phyloP scores from a whole-genome alignment of 306 rosid genomes.

The barrel medic (Medicago truncatula) region DNA sequence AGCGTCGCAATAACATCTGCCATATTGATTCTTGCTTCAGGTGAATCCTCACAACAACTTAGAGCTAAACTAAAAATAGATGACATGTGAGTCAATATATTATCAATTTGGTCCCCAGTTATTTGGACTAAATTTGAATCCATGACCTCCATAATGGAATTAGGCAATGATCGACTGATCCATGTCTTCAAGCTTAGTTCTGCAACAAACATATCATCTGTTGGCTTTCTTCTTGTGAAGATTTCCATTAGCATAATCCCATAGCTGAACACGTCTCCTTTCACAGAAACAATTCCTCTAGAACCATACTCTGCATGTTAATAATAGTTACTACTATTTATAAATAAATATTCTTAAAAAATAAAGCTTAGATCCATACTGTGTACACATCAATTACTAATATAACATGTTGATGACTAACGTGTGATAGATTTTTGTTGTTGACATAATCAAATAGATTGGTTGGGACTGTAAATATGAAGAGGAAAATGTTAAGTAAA shows the following conservation, averaged over 20 bases:
- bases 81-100: not conserved
- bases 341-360: too few species aligned
- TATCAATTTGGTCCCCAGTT: slow-evolving; percentile 7
- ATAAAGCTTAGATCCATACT: too few species aligned
- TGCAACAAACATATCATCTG: not conserved
- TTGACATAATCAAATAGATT: too few species aligned
- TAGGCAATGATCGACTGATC: not conserved
- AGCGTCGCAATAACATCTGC: not conserved
- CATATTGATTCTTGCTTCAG: slow-evolving; percentile 21
- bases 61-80: slow-evolving; percentile 1
- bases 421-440: too few species aligned
- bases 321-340: not conserved
- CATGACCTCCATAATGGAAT: slow-evolving; percentile 7
- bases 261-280: not conserved
- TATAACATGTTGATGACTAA: too few species aligned
- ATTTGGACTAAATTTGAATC: slow-evolving; percentile 14
- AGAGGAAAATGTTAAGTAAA: not conserved
- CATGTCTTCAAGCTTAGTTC: not conserved
- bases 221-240: not conserved
- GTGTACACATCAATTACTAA: too few species aligned
- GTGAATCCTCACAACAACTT: slow-evolving; percentile 6
- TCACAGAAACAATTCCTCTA: not conserved
- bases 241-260: not conserved
- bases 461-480: too few species aligned
- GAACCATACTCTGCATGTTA: slow-evolving; percentile 16